Conservation (phyloP, 495 filamentous ascomycete genomes). For the Penicillium mononematosum region DNA sequence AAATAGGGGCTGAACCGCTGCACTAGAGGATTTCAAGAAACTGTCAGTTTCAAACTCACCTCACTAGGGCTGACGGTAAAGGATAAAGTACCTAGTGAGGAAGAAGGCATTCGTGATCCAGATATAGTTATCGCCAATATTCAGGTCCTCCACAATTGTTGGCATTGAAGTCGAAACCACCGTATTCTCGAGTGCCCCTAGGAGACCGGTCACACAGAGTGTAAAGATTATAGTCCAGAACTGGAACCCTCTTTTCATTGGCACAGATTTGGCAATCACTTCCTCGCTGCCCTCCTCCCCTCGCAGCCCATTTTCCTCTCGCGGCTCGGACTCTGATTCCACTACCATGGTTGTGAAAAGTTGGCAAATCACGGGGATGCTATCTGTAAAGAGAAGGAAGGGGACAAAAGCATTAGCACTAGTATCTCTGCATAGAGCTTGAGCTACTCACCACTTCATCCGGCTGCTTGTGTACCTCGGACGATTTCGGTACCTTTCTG, state of each 20-base stretch:
- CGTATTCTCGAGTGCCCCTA: constrained; percentile 34
- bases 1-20: too few relatives aligned
- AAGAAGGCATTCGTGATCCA: too few relatives aligned
- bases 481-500: not conserved
- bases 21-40: too few relatives aligned
- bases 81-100: too few relatives aligned
- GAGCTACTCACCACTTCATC: not conserved
- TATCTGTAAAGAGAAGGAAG: not conserved
- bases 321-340: too few relatives aligned
- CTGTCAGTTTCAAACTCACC: too few relatives aligned
- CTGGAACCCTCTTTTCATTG: too few relatives aligned
- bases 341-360: too few relatives aligned
- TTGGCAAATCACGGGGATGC: not conserved
- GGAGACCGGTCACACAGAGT: constrained; percentile 9
- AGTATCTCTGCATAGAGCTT: not conserved
- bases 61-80: too few relatives aligned
- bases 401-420: not conserved
- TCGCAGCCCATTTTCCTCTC: too few relatives aligned
- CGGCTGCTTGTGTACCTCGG: not conserved
- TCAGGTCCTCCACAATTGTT: constrained; percentile 31
- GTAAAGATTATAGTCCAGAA: not conserved
- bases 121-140: constrained; percentile 15
- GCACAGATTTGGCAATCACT: too few relatives aligned
- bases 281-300: too few relatives aligned
- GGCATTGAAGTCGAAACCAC: constrained; percentile 43